Conservation (phyloP, 2,329 filamentous ascomycete genomes). For the Atkinsonella texensis region DNA sequence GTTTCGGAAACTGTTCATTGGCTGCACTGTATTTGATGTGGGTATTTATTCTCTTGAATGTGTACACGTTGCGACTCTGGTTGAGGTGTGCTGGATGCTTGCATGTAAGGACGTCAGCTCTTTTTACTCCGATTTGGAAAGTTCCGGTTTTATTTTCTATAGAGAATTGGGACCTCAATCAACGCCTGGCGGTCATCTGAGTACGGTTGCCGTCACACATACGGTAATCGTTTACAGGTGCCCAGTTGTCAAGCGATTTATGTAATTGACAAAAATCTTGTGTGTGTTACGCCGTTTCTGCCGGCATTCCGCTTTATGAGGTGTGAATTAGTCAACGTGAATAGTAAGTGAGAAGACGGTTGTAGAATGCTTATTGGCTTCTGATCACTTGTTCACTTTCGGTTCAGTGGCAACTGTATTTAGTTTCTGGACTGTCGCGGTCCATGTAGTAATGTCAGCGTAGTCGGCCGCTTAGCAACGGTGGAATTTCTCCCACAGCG, state of each 20-base stretch:
- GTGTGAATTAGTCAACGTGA: background rate
- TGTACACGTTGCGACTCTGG: slow-evolving; percentile 8
- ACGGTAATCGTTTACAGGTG: background rate
- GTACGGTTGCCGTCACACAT: background rate
- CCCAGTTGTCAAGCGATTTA: background rate
- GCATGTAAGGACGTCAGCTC: slow-evolving; percentile 18
- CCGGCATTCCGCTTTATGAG: background rate
- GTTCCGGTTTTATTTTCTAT: background rate
- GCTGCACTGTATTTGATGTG: background rate
- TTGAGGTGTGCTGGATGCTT: slow-evolving; percentile 8
- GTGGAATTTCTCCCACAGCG: background rate
- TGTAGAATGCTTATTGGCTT: background rate
- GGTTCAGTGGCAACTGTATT: too few species aligned
- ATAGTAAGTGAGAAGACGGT: background rate
- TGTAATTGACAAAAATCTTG: background rate
- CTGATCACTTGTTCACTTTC: background rate
- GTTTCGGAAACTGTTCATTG: background rate
- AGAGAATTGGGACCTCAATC: background rate
- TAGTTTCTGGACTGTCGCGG: too few species aligned
- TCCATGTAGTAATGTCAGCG: background rate
- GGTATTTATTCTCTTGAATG: background rate
- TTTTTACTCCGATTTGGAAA: slow-evolving; percentile 12
- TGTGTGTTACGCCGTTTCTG: background rate
- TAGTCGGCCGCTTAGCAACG: background rate
- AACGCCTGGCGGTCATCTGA: background rate